Base-by-base conservation (phyloP, 1,139 yeast species). In the Eremothecium coryli region DNA sequence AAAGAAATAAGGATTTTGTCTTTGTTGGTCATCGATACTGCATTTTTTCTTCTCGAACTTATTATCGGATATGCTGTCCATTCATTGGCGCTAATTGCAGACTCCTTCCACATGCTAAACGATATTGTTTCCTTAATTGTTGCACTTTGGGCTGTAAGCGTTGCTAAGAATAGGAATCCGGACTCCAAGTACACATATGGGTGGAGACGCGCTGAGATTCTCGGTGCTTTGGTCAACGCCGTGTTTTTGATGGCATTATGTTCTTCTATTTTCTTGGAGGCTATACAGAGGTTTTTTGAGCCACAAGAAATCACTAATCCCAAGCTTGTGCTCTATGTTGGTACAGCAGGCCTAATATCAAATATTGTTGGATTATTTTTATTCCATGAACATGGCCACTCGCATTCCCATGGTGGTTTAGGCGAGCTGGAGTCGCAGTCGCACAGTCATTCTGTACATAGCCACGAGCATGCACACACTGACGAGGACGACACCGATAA, bases 101-200 rank as follows among this genome's bases (percentile, higher is more conserved):
- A 93, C 56, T 81, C 97, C 1, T 90, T 90, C 70, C 98, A 90
- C 60, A 90, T 90, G 97, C 68, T 90, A 45, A 90, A 90, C 61
- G 98, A 90, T 61, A 84, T 90, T 39, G 77, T 90, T 39, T 85
- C 97, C 1, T 66, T 90, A 31, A 49, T 88, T 16, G 90, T 90
- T 37, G 98, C 98, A 0, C 66, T 88, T 24, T 90, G 97, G 97
- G 98, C 98, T 0, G 97, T 90, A 17, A 72, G 73, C 44, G 95
- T 86, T 16, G 86, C 95, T 39, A 81, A 81, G 52, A 76, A 73
- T 33, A 72, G 78, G 52, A 77, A 81, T 14, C 93, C 95, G 1
- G 93, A 85, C 57, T 82, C 90, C 4, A 76, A 75, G 42, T 88
- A 82, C 60, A 88, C 96, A 4, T 88, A 88, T 52, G 97, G 96